phyloP scores from a whole-genome alignment of 305 asterid species.

The Solanum hybrid region DNA sequence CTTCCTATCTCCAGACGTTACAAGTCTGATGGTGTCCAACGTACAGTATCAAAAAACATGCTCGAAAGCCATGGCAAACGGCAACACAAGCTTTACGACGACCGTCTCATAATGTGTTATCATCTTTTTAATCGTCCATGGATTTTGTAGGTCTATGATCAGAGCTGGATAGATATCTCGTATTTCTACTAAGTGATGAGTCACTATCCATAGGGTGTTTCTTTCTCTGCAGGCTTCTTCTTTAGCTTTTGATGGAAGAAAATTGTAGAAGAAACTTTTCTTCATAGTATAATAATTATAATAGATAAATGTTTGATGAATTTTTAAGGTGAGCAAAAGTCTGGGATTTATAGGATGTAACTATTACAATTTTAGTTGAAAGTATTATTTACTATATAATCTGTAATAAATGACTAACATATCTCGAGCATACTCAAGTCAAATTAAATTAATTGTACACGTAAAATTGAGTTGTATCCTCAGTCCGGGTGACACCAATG shows the following conservation, averaged over 20 bases:
- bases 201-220: not conserved
- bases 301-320: no score
- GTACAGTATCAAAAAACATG: not conserved
- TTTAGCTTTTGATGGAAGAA: not conserved
- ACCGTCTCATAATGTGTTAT: not conserved
- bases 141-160: not conserved
- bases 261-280: not conserved
- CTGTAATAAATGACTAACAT: not conserved
- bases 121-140: no score
- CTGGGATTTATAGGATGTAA: not conserved
- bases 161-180: not conserved
- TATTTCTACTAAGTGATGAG: not conserved
- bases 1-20: not conserved
- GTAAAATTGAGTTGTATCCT: not conserved
- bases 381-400: no score
- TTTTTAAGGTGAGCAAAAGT: not conserved
- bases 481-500: not conserved
- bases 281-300: not conserved
- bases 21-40: not conserved
- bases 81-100: not conserved
- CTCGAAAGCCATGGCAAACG: not conserved
- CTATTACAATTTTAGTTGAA: not conserved
- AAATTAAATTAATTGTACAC: no score
- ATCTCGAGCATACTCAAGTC: not conserved
- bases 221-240: not conserved